Percentiles rank a stretch among this genome's conserved stretches.
Evolutionary conservation across 257 asterid genomes (phyloP).

Genomic region (Cinchona pubescens): DNA sequence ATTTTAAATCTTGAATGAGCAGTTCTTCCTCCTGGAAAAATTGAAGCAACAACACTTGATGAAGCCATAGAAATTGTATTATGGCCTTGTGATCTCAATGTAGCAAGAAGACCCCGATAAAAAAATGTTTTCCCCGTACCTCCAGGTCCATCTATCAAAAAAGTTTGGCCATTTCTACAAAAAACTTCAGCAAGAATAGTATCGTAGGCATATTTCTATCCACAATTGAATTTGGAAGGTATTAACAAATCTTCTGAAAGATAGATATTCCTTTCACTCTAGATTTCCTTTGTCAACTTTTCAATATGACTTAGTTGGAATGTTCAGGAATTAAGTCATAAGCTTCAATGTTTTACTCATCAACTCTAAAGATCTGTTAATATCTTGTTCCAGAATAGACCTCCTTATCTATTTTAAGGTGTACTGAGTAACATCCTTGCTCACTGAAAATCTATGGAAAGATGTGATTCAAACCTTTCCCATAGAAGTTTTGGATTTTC

Average conservation of each 20-base stretch:
- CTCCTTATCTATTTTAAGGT: neutral
- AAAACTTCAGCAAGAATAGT: neutral
- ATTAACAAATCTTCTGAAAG: neutral
- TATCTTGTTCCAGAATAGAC: neutral
- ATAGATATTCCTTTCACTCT: neutral
- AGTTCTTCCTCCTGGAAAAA: neutral
- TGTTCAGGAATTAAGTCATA: too few species aligned
- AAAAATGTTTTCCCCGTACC: neutral
- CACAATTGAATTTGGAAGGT: neutral
- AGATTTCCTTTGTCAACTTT: neutral
- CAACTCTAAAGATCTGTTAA: neutral
- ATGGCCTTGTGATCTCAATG: neutral
- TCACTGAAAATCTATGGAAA: neutral
- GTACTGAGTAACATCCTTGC: neutral
- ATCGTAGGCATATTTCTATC: neutral
- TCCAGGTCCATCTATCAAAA: slow-evolving; percentile 4
- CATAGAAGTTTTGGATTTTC: neutral
- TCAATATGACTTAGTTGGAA: too few species aligned
- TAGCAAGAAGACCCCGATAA: neutral
- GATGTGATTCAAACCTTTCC: neutral
- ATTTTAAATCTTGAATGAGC: neutral
- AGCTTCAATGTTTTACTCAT: too few species aligned
- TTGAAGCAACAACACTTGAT: neutral
- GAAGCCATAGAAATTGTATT: neutral
- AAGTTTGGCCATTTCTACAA: too few species aligned